These are phyloP conservation scores for Sporobolomyces phaffii DNA, from an alignment of 768 basidiomycete genomes.

Conservation along the genomic window DNA sequence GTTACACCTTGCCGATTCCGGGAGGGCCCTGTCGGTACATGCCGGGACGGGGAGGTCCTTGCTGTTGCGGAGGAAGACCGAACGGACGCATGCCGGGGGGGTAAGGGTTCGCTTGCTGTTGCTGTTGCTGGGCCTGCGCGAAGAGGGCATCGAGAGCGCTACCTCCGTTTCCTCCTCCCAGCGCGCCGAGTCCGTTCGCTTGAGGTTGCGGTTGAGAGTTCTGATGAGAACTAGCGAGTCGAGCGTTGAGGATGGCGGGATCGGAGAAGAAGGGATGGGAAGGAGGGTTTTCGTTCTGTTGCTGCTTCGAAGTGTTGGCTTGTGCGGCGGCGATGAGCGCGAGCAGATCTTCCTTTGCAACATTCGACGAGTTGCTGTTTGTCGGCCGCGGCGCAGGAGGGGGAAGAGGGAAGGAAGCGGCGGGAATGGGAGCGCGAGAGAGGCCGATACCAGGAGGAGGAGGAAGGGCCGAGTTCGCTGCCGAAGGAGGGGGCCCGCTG, in stretches of 20 bases:
- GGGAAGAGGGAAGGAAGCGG: constrained; percentile 37
- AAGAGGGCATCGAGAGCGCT: constrained; percentile 3
- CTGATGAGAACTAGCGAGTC: constrained; percentile 15
- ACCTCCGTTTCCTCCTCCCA: neutral
- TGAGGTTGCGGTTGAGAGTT: neutral
- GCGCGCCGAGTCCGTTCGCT: neutral
- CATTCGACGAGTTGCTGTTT: constrained; percentile 12
- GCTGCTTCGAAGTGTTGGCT: constrained; percentile 29
- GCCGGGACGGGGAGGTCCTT: constrained; percentile 13
- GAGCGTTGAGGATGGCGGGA: constrained; percentile 35
- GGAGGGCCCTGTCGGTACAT: constrained; percentile 10
- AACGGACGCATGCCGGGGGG: constrained; percentile 29
- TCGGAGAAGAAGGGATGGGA: constrained; percentile 37
- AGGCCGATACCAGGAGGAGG: constrained; percentile 30
- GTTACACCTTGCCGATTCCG: neutral
- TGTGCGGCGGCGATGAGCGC: constrained; percentile 34
- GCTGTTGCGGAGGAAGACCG: constrained; percentile 5
- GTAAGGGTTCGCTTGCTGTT: constrained; percentile 9
- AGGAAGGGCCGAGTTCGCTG: constrained; percentile 24
- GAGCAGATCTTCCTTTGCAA: constrained; percentile 36
- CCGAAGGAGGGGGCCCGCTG: constrained; percentile 12
- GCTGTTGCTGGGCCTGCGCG: neutral
- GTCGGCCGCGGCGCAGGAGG: constrained; percentile 31
- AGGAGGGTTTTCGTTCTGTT: constrained; percentile 3
- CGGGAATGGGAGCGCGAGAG: constrained; percentile 25